These are phyloP conservation scores for Apophysomyces sp. DNA, from an alignment of 371 early-diverging fungal species.

Conservation along the genomic window DNA sequence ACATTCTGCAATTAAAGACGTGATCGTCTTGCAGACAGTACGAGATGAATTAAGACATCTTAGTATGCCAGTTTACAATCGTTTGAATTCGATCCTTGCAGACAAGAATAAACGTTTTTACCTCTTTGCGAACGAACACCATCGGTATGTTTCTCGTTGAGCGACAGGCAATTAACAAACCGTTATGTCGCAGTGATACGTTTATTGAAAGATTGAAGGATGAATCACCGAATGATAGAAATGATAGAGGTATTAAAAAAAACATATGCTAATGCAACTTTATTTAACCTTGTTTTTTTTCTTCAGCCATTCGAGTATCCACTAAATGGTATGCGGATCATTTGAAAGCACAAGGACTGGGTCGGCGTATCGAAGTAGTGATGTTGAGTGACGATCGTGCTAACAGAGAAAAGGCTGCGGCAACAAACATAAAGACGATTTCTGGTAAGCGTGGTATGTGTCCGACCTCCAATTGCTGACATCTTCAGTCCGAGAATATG, in stretches of 20 bases:
- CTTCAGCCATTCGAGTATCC: conserved; percentile 81
- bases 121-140: conserved; percentile 95
- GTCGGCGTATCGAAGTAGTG: conserved; percentile 51
- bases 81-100: conserved; percentile 72
- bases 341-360: conserved; percentile 33
- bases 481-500: conserved; percentile 50
- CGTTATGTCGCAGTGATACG: conserved; percentile 60
- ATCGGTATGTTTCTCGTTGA: conserved; percentile 44
- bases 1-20: conserved; percentile 80
- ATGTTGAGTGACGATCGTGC: conserved; percentile 89
- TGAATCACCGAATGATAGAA: conserved; percentile 92
- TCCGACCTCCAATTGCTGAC: not conserved
- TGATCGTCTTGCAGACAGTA: conserved; percentile 93
- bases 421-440: conserved; percentile 59
- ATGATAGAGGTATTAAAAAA: conserved; percentile 76
- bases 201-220: conserved; percentile 78
- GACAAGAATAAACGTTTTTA: conserved; percentile 75
- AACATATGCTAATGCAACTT: not conserved
- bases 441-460: conserved; percentile 46
- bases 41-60: conserved; percentile 87
- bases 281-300: not conserved
- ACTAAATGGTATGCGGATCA: conserved; percentile 85
- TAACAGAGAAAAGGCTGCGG: conserved; percentile 74
- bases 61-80: conserved; percentile 74
- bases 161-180: not conserved